Evolutionary conservation across 2,329 filamentous ascomycete species (phyloP).

Genomic region (Colletotrichum abscissum): DNA sequence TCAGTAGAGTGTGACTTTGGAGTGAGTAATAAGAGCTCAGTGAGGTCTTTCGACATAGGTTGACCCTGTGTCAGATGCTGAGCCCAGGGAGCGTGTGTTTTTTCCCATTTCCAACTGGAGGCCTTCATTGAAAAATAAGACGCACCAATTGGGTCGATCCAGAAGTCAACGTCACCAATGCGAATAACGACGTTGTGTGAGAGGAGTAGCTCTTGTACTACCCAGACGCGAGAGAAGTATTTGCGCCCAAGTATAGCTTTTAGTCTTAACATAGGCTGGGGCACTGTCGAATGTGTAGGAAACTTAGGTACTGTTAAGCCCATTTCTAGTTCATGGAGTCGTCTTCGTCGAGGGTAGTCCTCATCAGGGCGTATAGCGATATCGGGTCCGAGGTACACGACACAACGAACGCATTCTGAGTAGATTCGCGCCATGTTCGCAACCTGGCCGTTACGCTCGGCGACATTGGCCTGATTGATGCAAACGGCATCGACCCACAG

Average conservation of each 20-base stretch:
- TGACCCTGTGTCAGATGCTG: background rate
- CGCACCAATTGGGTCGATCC: background rate
- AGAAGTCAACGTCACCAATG: background rate
- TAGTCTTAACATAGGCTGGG: no score
- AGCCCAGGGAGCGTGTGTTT: background rate
- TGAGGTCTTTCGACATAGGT: background rate
- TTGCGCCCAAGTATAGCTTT: background rate
- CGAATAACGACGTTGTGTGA: background rate
- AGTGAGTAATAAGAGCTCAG: background rate
- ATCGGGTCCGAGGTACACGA: constrained; percentile 36
- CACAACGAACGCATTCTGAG: constrained; percentile 37
- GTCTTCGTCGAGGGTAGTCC: background rate
- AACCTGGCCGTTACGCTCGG: constrained; percentile 38
- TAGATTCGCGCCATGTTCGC: constrained; percentile 41
- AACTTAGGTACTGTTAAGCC: background rate
- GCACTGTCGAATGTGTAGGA: background rate
- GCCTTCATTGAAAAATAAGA: background rate
- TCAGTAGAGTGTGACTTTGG: background rate
- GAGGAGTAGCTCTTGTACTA: constrained; percentile 3
- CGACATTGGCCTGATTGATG: constrained; percentile 38
- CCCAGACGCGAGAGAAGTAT: constrained; percentile 5
- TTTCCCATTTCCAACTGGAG: background rate
- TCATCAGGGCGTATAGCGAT: background rate
- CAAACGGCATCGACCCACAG: constrained; percentile 43
- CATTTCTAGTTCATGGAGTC: background rate